Evolutionary conservation across 2,329 filamentous ascomycete species (phyloP), one percentile per base, ranked within the genome.

Genomic region (Fusarium subglutinans): DNA sequence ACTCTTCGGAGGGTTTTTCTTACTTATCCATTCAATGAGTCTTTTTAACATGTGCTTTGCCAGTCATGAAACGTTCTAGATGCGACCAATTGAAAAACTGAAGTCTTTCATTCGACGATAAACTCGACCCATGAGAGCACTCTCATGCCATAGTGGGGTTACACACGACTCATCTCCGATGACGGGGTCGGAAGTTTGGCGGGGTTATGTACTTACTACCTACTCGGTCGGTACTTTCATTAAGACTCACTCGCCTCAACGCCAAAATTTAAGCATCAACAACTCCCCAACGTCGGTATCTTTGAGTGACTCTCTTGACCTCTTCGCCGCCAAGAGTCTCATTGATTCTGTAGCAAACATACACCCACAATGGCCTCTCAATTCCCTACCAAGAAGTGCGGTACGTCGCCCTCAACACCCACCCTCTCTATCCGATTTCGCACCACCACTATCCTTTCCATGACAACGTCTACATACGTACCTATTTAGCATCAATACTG

Each of bases 371-470:
- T 82, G 80, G 73, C 77, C n/a, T 73, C 83, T 74, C 83, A 85
- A 82, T 87, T 88, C 72, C 86, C 88, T 54, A 83, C 84, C 67
- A 90, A 90, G 85, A 90, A 89, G 82, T 89, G 87, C 84, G 88
- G 87, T 89, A 85, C 66, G 87, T 81, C 47, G 55, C 38, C 28
- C 28, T 33, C 54, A 47, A 14, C 40, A 35, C 56, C 68, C 50
- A 35, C 56, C 68, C 50, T 56, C 71, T 60, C 70, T 58, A 60
- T 54, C 62, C 43, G 50, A 17, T 59, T 45, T 59, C 53, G 37
- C 68, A 60, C 70, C 50, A 62, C 54, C 50, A 62, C 54, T 60
- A 60, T 59, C 43, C 24, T 51, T 40, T 40, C 33, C 26, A 60
- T 53, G n/a, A 24, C 33, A 18, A 24, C 24, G 8, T 40, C 41